Percentiles rank a stretch among this genome's conserved stretches.
Conservation (phyloP, 345 rosid genomes). For the Linum usitatissimum region DNA sequence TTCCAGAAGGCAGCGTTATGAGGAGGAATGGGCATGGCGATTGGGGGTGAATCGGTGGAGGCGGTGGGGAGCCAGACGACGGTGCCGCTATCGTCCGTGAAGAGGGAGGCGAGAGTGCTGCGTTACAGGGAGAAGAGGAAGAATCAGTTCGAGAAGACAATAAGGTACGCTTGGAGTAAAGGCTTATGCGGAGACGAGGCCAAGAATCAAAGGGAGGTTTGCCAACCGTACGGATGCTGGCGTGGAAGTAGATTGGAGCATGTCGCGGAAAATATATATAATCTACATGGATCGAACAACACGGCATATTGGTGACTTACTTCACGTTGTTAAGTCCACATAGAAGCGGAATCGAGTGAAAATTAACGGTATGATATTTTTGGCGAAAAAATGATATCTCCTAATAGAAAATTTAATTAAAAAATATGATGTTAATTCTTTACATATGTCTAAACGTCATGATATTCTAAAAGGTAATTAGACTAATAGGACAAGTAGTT, state of each 20-base stretch:
- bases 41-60: not conserved
- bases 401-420: too few species aligned
- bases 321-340: too few species aligned
- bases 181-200: conserved; percentile 94
- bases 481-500: too few species aligned
- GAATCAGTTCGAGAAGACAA: conserved; percentile 75
- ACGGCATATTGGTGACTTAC: too few species aligned
- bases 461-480: too few species aligned
- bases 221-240: conserved; percentile 65
- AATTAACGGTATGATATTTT: too few species aligned
- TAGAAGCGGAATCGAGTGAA: too few species aligned
- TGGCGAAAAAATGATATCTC: too few species aligned
- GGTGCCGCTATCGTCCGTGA: conserved; percentile 25
- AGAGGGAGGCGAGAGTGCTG: conserved; percentile 81
- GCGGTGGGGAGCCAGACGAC: not conserved
- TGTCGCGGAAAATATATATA: too few species aligned
- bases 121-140: conserved; percentile 97
- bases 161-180: conserved; percentile 93
- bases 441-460: too few species aligned
- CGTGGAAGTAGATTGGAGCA: conserved; percentile 41
- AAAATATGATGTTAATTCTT: too few species aligned
- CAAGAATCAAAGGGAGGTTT: conserved; percentile 83
- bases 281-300: too few species aligned
- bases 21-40: conserved; percentile 37
- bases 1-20: conserved; percentile 51